These are phyloP conservation scores for Fusarium papillatum DNA, from an alignment of 2,329 filamentous ascomycete species.

Conservation along the genomic window DNA sequence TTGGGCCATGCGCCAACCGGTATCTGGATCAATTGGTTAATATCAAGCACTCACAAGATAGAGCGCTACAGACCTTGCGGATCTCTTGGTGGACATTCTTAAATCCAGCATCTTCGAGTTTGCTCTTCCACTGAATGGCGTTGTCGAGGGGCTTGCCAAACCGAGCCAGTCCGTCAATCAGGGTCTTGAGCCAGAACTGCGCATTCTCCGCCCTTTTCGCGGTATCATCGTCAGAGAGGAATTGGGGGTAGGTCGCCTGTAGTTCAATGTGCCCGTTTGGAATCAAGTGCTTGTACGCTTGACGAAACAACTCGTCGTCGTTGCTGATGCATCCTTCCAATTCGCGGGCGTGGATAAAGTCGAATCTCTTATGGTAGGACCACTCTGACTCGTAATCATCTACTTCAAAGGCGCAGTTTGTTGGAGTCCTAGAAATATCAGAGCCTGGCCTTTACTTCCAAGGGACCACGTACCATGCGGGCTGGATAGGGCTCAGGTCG, in stretches of 20 bases:
- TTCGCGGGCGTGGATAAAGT: conserved; percentile 35
- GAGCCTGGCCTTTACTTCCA: background rate
- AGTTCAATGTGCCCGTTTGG: conserved; percentile 24
- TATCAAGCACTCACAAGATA: too few relatives aligned
- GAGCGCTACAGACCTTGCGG: conserved; percentile 11
- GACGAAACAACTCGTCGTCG: conserved; percentile 23
- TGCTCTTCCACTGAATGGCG: conserved; percentile 16
- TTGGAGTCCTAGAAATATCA: conserved; percentile 12
- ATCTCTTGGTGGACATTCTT: conserved; percentile 23
- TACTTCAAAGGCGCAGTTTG: conserved; percentile 30
- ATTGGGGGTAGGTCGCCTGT: conserved; percentile 17
- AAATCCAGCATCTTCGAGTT: conserved; percentile 21
- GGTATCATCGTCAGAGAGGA: conserved; percentile 28
- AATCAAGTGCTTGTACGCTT: conserved; percentile 12
- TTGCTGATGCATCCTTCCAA: conserved; percentile 29
- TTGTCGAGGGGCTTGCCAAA: conserved; percentile 33
- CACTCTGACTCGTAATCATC: conserved; percentile 31
- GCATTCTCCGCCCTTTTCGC: conserved; percentile 22
- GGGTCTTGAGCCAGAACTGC: conserved; percentile 17
- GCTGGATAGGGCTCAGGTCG: conserved; percentile 36
- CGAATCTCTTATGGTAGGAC: conserved; percentile 28
- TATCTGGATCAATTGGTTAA: too few relatives aligned
- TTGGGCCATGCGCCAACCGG: conserved; percentile 27
- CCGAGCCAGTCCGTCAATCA: conserved; percentile 14
- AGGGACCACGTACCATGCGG: conserved; percentile 20